These are phyloP conservation scores for Astragalus glycyphyllos DNA, from an alignment of 306 rosid species.

Conservation along the genomic window DNA sequence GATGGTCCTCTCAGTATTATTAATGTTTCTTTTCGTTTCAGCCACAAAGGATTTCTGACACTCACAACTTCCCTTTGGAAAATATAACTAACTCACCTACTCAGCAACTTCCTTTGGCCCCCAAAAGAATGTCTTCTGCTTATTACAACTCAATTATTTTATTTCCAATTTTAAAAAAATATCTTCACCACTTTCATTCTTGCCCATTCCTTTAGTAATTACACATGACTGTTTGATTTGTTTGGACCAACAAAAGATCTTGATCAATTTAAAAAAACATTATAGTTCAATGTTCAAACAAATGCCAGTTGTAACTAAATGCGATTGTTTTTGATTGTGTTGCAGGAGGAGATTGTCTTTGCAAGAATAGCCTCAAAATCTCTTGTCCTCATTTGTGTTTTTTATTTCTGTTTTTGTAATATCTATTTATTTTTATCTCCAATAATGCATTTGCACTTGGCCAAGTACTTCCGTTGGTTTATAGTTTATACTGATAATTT, in stretches of 20 bases:
- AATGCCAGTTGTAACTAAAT: constrained; percentile 33
- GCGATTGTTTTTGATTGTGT: constrained; percentile 18
- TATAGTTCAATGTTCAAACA: constrained; percentile 26
- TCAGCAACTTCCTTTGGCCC: constrained; percentile 37
- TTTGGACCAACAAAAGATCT: constrained; percentile 39
- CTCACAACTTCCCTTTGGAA: constrained; percentile 30
- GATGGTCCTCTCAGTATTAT: constrained; percentile 51
- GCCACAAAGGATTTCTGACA: constrained; percentile 54
- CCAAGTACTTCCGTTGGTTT: constrained; percentile 30
- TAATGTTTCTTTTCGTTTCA: constrained; percentile 44
- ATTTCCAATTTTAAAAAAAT: constrained; percentile 32
- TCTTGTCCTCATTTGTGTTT: constrained; percentile 8
- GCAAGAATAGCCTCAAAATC: constrained; percentile 31
- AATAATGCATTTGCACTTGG: constrained; percentile 42
- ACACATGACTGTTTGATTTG: constrained; percentile 41
- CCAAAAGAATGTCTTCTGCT: constrained; percentile 37
- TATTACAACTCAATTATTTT: constrained; percentile 1
- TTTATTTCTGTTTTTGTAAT: neutral
- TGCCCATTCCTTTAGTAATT: constrained; percentile 19
- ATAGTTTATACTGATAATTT: neutral
- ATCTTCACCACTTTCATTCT: constrained; percentile 34
- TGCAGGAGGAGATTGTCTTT: constrained; percentile 21
- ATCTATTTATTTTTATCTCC: constrained; percentile 9
- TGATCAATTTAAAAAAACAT: constrained; percentile 13
- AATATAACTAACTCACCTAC: constrained; percentile 46